Percentiles rank a stretch among this genome's conserved stretches.
Conservation (phyloP, 2,329 filamentous ascomycete genomes). For the Colletotrichum sp. region DNA sequence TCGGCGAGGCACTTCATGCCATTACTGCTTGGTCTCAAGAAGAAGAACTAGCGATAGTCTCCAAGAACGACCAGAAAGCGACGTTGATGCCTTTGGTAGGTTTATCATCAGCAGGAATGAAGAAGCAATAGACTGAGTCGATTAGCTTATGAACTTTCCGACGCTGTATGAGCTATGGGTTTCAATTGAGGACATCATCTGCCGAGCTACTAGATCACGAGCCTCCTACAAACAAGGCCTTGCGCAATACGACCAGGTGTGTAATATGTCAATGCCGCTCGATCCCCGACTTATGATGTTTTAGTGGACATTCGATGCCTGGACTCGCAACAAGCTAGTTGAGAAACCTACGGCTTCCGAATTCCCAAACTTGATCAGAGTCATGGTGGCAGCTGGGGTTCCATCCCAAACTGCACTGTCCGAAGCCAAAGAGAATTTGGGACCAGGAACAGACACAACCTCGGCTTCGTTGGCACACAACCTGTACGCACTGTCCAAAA, state of each 20-base stretch:
- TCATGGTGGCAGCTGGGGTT: constrained; percentile 23
- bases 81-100: constrained; percentile 30
- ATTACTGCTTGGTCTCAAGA: constrained; percentile 25
- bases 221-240: not conserved
- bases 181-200: not conserved
- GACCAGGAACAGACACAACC: constrained; percentile 34
- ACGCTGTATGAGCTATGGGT: not conserved
- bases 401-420: constrained; percentile 27
- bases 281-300: not conserved
- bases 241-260: not conserved
- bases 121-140: not conserved
- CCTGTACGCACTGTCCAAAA: constrained; percentile 29
- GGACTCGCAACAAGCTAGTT: not conserved
- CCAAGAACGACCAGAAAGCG: constrained; percentile 31
- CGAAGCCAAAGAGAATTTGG: constrained; percentile 32
- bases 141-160: not conserved
- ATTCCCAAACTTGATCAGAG: constrained; percentile 23
- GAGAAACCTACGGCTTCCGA: constrained; percentile 6
- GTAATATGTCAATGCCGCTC: not conserved
- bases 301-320: not conserved
- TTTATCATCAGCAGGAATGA: not conserved
- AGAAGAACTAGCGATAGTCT: constrained; percentile 24
- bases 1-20: constrained; percentile 26
- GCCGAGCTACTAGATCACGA: not conserved
- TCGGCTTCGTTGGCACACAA: constrained; percentile 33